Evolutionary conservation across 139 green algal species (phyloP).

Genomic region (Coelastrella sp.): DNA sequence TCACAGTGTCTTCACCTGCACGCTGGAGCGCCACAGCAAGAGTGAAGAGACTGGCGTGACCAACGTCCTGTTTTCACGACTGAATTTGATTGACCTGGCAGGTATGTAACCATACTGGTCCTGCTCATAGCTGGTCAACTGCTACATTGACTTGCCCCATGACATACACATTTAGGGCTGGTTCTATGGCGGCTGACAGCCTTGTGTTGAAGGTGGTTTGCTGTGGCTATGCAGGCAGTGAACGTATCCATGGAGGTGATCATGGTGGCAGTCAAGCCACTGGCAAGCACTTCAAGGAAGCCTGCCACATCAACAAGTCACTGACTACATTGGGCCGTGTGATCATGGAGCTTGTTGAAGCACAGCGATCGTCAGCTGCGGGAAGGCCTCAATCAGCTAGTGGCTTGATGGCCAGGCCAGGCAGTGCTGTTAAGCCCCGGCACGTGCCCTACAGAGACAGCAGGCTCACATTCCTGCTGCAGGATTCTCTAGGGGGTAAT

Average conservation of each 20-base stretch:
- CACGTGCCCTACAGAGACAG: conserved; percentile 98
- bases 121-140: too few relatives aligned
- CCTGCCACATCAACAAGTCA: conserved; percentile 96
- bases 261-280: conserved; percentile 75
- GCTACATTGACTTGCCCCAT: too few relatives aligned
- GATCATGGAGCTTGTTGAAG: conserved; percentile 88
- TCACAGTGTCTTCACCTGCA: conserved; percentile 92
- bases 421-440: conserved; percentile 17
- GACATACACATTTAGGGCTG: too few relatives aligned
- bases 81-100: conserved; percentile 98
- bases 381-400: not conserved
- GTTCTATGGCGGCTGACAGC: too few relatives aligned
- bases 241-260: conserved; percentile 73
- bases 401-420: conserved; percentile 40
- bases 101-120: conserved; percentile 53
- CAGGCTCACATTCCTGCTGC: conserved; percentile 97
- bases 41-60: conserved; percentile 62
- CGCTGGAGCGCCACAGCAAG: conserved; percentile 64
- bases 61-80: conserved; percentile 71
- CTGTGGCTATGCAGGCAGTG: conserved; percentile 89
- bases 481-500: conserved; percentile 95
- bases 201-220: not conserved
- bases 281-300: conserved; percentile 93
- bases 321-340: conserved; percentile 93
- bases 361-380: conserved; percentile 53